Conservation (phyloP, 1,284 basidiomycete species). For the Peniophora sp. region DNA sequence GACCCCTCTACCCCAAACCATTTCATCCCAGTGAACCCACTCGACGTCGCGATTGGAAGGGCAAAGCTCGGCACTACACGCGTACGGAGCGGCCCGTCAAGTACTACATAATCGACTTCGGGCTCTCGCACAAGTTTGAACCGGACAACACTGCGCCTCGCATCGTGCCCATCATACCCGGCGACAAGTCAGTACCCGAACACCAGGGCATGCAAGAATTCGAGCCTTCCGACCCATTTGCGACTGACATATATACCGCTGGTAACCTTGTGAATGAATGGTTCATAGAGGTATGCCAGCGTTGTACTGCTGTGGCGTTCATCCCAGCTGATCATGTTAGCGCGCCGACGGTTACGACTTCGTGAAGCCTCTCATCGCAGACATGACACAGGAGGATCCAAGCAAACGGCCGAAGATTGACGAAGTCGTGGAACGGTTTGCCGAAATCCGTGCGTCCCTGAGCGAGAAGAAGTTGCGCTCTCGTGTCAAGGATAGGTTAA, state of each 20-base stretch:
- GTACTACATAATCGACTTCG: constrained; percentile 27
- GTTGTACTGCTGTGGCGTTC: not conserved
- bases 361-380: constrained; percentile 14
- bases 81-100: constrained; percentile 17
- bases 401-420: constrained; percentile 21
- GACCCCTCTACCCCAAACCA: constrained; percentile 15
- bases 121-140: constrained; percentile 18
- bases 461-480: constrained; percentile 19
- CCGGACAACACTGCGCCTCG: constrained; percentile 9
- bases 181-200: constrained; percentile 17
- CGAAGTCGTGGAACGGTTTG: constrained; percentile 23
- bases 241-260: constrained; percentile 26
- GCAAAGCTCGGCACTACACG: constrained; percentile 12
- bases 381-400: constrained; percentile 20
- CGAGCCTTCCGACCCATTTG: constrained; percentile 21
- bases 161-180: constrained; percentile 11
- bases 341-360: constrained; percentile 16
- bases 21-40: constrained; percentile 16
- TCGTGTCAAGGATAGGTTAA: not conserved
- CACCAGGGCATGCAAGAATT: constrained; percentile 10
- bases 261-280: constrained; percentile 22
- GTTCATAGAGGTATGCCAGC: constrained; percentile 21
- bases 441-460: constrained; percentile 15
- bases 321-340: too few relatives aligned
- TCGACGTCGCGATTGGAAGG: constrained; percentile 9